phyloP scores from a whole-genome alignment of 2,329 filamentous ascomycete species.

The Stagonosporopsis chrysanthemi region DNA sequence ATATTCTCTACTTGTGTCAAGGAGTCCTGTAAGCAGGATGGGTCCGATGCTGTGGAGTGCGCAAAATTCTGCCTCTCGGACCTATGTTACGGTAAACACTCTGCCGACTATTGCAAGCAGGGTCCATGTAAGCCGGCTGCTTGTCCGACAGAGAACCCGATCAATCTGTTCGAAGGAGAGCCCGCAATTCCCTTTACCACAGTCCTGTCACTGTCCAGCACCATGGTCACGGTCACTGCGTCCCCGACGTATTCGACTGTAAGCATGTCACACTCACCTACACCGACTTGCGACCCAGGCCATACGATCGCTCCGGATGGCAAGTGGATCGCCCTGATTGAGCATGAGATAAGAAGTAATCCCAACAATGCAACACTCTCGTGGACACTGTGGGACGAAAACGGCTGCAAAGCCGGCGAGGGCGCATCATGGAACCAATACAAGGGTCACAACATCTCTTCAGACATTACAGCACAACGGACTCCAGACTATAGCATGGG shows the following conservation, averaged over 20 bases:
- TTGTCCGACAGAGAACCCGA: conserved; percentile 3
- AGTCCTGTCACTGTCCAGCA: not conserved
- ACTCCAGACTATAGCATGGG: not conserved
- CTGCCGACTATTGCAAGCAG: conserved; percentile 3
- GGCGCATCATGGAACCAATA: not conserved
- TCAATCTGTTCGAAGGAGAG: not conserved
- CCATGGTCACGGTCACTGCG: not conserved
- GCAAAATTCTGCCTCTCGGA: conserved; percentile 4
- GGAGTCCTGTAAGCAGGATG: conserved; percentile 1
- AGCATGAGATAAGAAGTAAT: conserved; percentile 4
- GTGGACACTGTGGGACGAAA: conserved; percentile 17
- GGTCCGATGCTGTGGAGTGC: conserved; percentile 1
- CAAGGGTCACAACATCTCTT: not conserved
- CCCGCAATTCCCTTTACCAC: conserved; percentile 7
- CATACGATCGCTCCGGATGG: not conserved
- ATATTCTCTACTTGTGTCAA: not conserved
- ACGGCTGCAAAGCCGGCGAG: conserved; percentile 12
- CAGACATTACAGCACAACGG: not conserved
- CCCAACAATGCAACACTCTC: not conserved
- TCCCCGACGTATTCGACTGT: not conserved
- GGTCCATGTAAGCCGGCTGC: conserved; percentile 6
- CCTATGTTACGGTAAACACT: not conserved
- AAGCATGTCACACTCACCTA: not conserved
- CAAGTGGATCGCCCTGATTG: conserved; percentile 9
- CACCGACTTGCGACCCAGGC: conserved; percentile 3